Conservation (phyloP, 352 stramenopile species). For the Achlya hypogyna region DNA sequence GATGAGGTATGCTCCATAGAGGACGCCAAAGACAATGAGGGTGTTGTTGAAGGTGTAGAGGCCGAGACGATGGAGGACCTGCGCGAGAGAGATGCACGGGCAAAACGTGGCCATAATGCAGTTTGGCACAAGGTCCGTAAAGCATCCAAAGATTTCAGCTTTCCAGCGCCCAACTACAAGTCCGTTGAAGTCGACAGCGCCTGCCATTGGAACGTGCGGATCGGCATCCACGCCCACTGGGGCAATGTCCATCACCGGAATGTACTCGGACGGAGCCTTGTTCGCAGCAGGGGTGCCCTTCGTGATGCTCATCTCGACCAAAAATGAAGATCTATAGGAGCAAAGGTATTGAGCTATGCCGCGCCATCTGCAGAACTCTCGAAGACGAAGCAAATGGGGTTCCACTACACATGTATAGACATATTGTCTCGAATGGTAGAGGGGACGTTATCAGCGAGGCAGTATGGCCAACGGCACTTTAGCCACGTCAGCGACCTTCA, state of each 20-base stretch:
- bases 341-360: no score
- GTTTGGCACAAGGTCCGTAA: conserved; percentile 9
- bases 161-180: conserved; percentile 16
- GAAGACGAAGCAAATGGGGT: no score
- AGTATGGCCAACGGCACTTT: no score
- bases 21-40: neutral
- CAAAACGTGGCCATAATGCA: conserved; percentile 16
- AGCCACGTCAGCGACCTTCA: no score
- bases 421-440: no score
- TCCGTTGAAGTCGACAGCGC: conserved; percentile 5
- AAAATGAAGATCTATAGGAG: no score
- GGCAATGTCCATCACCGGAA: neutral
- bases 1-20: neutral
- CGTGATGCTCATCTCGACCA: neutral
- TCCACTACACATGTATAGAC: no score
- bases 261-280: neutral
- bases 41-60: conserved; percentile 8
- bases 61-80: conserved; percentile 13
- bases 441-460: no score
- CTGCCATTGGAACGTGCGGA: neutral
- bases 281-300: neutral
- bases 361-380: no score
- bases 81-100: conserved; percentile 19
- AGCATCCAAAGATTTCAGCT: conserved; percentile 12
- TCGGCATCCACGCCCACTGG: neutral